A percentile compares a stretch with the other conserved stretches of the same genome.
phyloP scores from a whole-genome alignment of 2,329 filamentous ascomycete species.

The Exophiala phaeomuriformis region DNA sequence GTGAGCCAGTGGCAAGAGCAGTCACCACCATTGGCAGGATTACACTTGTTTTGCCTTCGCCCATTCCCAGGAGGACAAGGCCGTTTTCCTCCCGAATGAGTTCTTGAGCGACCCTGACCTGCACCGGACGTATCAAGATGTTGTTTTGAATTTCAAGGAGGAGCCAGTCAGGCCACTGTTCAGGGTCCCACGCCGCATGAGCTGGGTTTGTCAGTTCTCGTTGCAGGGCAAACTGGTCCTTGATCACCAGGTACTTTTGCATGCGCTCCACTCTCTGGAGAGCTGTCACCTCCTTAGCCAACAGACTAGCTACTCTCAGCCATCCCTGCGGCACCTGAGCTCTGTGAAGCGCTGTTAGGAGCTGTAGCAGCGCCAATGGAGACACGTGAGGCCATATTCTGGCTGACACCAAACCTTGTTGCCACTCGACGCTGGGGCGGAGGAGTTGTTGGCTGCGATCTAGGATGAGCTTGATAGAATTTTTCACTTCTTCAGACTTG shows the following conservation, averaged over 20 bases:
- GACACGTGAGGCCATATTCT: constrained; percentile 25
- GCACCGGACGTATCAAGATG: constrained; percentile 54
- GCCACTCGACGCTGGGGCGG: background rate
- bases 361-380: constrained; percentile 24
- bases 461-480: constrained; percentile 3
- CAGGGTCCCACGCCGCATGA: constrained; percentile 50
- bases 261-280: constrained; percentile 31
- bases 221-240: constrained; percentile 22
- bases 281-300: constrained; percentile 29
- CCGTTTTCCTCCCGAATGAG: constrained; percentile 51
- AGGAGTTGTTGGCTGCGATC: constrained; percentile 1
- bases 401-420: constrained; percentile 1
- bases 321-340: constrained; percentile 12
- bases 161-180: constrained; percentile 51
- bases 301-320: constrained; percentile 25
- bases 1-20: constrained; percentile 44
- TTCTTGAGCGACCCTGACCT: constrained; percentile 50
- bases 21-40: constrained; percentile 59
- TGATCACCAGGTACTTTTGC: constrained; percentile 11
- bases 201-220: constrained; percentile 45
- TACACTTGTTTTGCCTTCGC: constrained; percentile 62
- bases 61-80: constrained; percentile 64
- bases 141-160: constrained; percentile 58
- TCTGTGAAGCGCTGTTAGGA: constrained; percentile 23
- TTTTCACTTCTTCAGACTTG: constrained; percentile 2